Conservation (phyloP, 2,329 filamentous ascomycete species). For the Neonectria punicea region DNA sequence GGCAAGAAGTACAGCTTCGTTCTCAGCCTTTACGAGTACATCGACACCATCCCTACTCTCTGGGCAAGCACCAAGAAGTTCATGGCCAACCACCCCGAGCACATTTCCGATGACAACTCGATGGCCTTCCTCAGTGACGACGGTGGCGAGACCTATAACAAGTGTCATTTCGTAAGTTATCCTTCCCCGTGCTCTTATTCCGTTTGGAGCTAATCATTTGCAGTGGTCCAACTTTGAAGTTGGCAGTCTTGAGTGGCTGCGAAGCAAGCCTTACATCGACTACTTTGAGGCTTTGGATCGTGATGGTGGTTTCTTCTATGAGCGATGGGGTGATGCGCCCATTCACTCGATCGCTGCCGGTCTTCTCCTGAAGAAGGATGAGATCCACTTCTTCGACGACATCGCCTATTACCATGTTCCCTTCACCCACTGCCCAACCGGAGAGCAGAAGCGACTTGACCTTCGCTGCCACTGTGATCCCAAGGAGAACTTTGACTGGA, state of each 20-base stretch:
- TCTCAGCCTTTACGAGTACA: slow-evolving; percentile 94
- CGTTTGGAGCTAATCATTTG: slow-evolving; percentile 35
- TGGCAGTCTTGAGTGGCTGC: slow-evolving; percentile 92
- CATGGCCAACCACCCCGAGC: slow-evolving; percentile 88
- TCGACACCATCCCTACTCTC: slow-evolving; percentile 93
- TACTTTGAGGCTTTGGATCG: slow-evolving; percentile 89
- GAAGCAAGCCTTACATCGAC: slow-evolving; percentile 87
- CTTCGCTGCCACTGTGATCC: slow-evolving; percentile 96
- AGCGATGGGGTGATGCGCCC: slow-evolving; percentile 97
- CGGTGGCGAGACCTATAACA: slow-evolving; percentile 90
- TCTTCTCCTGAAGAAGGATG: slow-evolving; percentile 87
- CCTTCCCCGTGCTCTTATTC: neutral
- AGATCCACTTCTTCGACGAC: slow-evolving; percentile 99
- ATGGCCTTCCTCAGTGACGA: slow-evolving; percentile 94
- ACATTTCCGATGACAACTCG: slow-evolving; percentile 84
- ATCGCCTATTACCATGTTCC: slow-evolving; percentile 98
- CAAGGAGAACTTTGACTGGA: slow-evolving; percentile 99
- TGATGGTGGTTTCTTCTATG: slow-evolving; percentile 98
- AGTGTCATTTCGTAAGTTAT: slow-evolving; percentile 89
- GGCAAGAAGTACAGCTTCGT: slow-evolving; percentile 99
- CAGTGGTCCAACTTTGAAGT: slow-evolving; percentile 99
- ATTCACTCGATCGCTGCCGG: slow-evolving; percentile 97
- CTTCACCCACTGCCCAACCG: slow-evolving; percentile 96
- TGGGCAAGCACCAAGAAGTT: slow-evolving; percentile 98
- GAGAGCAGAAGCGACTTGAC: slow-evolving; percentile 83